Percentiles rank a stretch among this genome's conserved stretches.
Evolutionary conservation across 2,329 filamentous ascomycete species (phyloP).

Genomic region (Metarhizium brunneum): DNA sequence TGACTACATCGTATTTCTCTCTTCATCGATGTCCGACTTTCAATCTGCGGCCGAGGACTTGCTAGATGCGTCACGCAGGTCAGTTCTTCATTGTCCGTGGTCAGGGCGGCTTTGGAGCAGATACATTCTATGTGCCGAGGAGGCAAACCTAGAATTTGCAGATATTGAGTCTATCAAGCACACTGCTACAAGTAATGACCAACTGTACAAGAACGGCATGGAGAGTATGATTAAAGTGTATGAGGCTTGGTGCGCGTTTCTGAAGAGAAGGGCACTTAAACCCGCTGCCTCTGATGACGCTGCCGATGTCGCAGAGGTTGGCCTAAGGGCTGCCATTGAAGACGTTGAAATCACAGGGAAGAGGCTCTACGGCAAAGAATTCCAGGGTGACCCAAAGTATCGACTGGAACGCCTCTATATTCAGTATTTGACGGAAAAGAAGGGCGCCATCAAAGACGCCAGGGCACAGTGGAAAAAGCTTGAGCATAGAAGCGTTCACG

Average conservation of each 20-base stretch:
- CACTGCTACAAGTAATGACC: slow-evolving; percentile 74
- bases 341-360: slow-evolving; percentile 74
- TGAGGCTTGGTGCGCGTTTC: slow-evolving; percentile 87
- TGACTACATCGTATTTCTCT: slow-evolving; percentile 70
- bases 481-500: slow-evolving; percentile 50
- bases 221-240: slow-evolving; percentile 86
- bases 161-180: slow-evolving; percentile 88
- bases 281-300: slow-evolving; percentile 70
- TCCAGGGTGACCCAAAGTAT: slow-evolving; percentile 80
- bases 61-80: slow-evolving; percentile 67
- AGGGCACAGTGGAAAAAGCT: slow-evolving; percentile 70
- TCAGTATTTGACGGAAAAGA: slow-evolving; percentile 81
- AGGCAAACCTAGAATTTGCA: slow-evolving; percentile 64
- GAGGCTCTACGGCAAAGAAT: slow-evolving; percentile 61
- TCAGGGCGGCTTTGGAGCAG: slow-evolving; percentile 86
- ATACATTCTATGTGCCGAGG: slow-evolving; percentile 76
- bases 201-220: slow-evolving; percentile 79
- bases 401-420: slow-evolving; percentile 87
- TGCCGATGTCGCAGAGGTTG: slow-evolving; percentile 81
- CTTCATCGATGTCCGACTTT: slow-evolving; percentile 31
- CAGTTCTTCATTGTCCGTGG: slow-evolving; percentile 87
- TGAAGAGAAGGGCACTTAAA: slow-evolving; percentile 76
- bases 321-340: slow-evolving; percentile 76
- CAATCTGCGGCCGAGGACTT: slow-evolving; percentile 32
- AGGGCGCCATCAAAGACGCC: slow-evolving; percentile 66